These are phyloP conservation scores for Capronia epimyces DNA, from an alignment of 2,329 filamentous ascomycete species.

Conservation along the genomic window DNA sequence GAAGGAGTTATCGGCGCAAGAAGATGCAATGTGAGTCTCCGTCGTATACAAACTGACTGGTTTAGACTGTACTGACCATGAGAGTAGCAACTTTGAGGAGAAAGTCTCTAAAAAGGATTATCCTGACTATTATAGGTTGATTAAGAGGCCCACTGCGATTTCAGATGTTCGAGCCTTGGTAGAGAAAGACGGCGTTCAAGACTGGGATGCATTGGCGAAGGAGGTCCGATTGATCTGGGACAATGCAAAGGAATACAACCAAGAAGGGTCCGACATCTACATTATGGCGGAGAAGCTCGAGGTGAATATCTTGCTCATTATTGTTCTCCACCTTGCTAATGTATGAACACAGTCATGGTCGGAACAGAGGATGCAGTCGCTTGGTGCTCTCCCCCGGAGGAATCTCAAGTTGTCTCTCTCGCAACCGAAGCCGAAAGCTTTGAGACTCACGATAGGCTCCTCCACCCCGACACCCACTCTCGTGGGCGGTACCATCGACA, in stretches of 20 bases:
- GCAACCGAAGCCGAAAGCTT: conserved; percentile 38
- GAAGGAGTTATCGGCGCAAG: conserved; percentile 20
- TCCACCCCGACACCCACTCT: conserved; percentile 53
- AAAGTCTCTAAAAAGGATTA: conserved; percentile 51
- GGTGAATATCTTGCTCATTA: conserved; percentile 45
- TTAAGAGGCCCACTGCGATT: conserved; percentile 73
- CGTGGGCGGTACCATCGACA: conserved; percentile 50
- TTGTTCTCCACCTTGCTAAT: conserved; percentile 8
- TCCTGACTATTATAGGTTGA: conserved; percentile 75
- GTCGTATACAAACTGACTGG: neutral
- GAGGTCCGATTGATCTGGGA: conserved; percentile 76
- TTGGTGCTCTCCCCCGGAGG: conserved; percentile 67
- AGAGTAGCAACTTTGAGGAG: conserved; percentile 52
- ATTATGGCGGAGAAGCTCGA: conserved; percentile 71
- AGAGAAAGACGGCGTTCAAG: conserved; percentile 69
- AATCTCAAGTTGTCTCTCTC: conserved; percentile 60
- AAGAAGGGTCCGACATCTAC: conserved; percentile 82
- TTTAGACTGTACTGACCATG: conserved; percentile 22
- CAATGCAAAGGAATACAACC: conserved; percentile 85
- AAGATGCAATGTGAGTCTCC: conserved; percentile 17
- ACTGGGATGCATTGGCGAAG: conserved; percentile 75
- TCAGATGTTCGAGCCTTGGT: conserved; percentile 71
- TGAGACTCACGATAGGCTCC: conserved; percentile 75
- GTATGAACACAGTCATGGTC: conserved; percentile 23
- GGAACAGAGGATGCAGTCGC: conserved; percentile 62